A percentile compares a stretch with the other conserved stretches of the same genome.
Conservation (phyloP, 1,139 yeast genomes). For the Blastobotrys aristatus region DNA sequence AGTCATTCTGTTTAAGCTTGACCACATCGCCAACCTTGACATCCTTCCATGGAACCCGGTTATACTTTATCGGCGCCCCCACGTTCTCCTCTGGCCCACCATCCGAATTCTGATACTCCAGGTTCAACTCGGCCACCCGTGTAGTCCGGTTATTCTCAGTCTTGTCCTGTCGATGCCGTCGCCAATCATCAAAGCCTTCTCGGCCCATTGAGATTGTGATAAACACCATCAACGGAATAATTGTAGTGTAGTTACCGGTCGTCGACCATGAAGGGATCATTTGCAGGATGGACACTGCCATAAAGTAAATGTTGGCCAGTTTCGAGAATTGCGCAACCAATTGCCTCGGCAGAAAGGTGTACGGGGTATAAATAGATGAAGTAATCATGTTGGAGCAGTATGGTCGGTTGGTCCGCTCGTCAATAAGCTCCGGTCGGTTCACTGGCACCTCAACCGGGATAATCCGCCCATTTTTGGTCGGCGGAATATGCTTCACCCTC, state of each 20-base stretch:
- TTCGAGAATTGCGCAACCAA: slow-evolving; percentile 86
- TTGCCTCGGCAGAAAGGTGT: slow-evolving; percentile 84
- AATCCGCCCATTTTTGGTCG: slow-evolving; percentile 64
- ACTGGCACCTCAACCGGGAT: slow-evolving; percentile 51
- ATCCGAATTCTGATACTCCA: slow-evolving; percentile 13
- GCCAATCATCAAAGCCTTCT: slow-evolving; percentile 91
- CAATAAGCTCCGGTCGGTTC: slow-evolving; percentile 40
- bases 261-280: slow-evolving; percentile 98
- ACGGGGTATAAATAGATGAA: slow-evolving; percentile 79
- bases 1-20: slow-evolving; percentile 68
- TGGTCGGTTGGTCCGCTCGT: slow-evolving; percentile 62
- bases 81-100: slow-evolving; percentile 6
- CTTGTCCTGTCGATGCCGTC: slow-evolving; percentile 79
- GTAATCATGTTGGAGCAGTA: slow-evolving; percentile 68
- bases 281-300: slow-evolving; percentile 85
- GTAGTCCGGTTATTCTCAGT: slow-evolving; percentile 70
- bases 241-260: slow-evolving; percentile 94
- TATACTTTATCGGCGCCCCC: slow-evolving; percentile 32
- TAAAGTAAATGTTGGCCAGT: slow-evolving; percentile 74
- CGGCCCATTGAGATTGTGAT: slow-evolving; percentile 87
- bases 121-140: slow-evolving; percentile 33
- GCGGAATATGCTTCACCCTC: slow-evolving; percentile 44
- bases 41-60: slow-evolving; percentile 59
- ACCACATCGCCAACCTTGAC: slow-evolving; percentile 82
- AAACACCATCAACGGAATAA: slow-evolving; percentile 78